These are phyloP conservation scores for Middelhovenomyces tepae DNA, from an alignment of 805 yeast genomes.

Conservation along the genomic window DNA sequence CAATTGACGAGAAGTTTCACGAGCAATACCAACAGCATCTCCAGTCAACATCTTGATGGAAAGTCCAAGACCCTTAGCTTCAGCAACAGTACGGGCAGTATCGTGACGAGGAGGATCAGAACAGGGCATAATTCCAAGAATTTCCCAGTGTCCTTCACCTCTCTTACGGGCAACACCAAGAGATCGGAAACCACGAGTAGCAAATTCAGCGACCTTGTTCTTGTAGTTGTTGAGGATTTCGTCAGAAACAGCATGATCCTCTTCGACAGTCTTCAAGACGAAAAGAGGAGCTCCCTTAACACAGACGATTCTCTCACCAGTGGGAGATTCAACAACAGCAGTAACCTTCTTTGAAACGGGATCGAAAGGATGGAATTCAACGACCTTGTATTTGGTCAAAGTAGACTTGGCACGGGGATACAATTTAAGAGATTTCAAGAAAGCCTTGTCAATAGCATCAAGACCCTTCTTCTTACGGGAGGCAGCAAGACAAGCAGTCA, in stretches of 20 bases:
- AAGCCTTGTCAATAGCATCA: constrained; percentile 95
- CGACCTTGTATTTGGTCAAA: constrained; percentile 85
- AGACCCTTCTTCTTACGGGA: constrained; percentile 97
- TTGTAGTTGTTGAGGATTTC: constrained; percentile 89
- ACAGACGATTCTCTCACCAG: constrained; percentile 90
- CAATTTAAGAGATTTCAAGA: constrained; percentile 76
- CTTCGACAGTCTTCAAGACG: constrained; percentile 93
- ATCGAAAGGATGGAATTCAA: constrained; percentile 95
- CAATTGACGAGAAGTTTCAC: constrained; percentile 96
- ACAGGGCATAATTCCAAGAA: constrained; percentile 96
- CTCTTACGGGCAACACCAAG: constrained; percentile 98
- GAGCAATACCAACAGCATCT: constrained; percentile 98
- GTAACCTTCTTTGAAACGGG: constrained; percentile 96
- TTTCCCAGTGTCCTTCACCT: constrained; percentile 98
- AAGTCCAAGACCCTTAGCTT: constrained; percentile 85
- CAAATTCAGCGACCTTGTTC: constrained; percentile 95
- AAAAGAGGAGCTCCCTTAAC: constrained; percentile 98
- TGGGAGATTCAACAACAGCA: constrained; percentile 92
- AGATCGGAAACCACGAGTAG: constrained; percentile 97
- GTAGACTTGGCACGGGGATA: constrained; percentile 93
- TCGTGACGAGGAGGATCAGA: constrained; percentile 99
- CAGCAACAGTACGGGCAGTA: constrained; percentile 88
- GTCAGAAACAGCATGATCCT: constrained; percentile 93
- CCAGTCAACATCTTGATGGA: constrained; percentile 98
- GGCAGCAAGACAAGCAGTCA: constrained; percentile 96